phyloP scores from a whole-genome alignment of 2,329 filamentous ascomycete species.

The Alternaria brassicicola region DNA sequence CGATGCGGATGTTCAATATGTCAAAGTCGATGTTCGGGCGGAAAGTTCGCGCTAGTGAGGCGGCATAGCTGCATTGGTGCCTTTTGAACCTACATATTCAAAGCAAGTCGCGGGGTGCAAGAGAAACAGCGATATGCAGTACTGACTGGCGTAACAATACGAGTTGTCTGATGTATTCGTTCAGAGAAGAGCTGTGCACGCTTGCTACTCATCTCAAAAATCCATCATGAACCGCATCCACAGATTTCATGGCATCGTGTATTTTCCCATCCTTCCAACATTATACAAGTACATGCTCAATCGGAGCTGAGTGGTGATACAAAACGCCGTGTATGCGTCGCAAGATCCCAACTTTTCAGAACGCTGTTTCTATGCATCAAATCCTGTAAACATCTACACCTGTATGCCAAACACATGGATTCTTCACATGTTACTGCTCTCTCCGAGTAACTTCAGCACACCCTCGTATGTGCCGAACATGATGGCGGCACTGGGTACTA shows the following conservation, averaged over 20 bases:
- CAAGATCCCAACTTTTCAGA: constrained; percentile 1
- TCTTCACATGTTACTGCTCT: constrained; percentile 49
- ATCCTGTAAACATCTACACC: constrained; percentile 14
- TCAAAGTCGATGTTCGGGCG: constrained; percentile 20
- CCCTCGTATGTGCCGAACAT: constrained; percentile 87
- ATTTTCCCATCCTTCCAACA: not conserved
- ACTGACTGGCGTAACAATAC: not conserved
- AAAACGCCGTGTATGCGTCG: constrained; percentile 11
- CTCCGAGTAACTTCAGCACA: constrained; percentile 56
- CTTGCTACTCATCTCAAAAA: not conserved
- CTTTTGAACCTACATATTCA: not conserved
- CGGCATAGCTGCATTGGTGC: not conserved
- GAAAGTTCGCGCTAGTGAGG: constrained; percentile 16
- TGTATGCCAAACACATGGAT: not conserved
- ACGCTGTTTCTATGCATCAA: constrained; percentile 17
- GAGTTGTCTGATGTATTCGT: not conserved
- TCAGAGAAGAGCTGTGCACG: not conserved
- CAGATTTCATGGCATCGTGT: constrained; percentile 7
- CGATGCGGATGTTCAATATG: constrained; percentile 6
- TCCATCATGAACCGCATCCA: not conserved
- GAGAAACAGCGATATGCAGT: not conserved
- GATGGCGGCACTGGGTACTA: constrained; percentile 90
- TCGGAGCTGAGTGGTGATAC: constrained; percentile 9
- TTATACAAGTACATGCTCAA: constrained; percentile 14
- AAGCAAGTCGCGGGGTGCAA: not conserved